These are phyloP conservation scores for Cucurbita pepo DNA, from an alignment of 306 rosid species.

Conservation along the genomic window DNA sequence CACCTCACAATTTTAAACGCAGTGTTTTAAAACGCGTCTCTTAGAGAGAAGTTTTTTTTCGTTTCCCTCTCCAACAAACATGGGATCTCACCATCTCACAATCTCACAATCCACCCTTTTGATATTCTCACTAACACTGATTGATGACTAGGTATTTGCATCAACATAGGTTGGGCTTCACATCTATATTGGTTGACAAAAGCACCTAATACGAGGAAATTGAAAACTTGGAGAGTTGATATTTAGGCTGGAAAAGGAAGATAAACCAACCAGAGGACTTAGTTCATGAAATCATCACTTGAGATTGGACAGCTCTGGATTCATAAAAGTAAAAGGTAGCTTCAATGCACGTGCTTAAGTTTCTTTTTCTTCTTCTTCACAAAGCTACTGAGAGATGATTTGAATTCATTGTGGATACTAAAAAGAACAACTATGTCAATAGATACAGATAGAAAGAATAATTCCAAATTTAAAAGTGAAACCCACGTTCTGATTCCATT, in stretches of 20 bases:
- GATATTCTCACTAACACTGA: too few relatives aligned
- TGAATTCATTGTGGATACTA: too few relatives aligned
- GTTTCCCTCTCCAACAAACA: too few relatives aligned
- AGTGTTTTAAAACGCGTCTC: too few relatives aligned
- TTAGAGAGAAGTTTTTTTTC: too few relatives aligned
- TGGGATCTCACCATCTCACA: too few relatives aligned
- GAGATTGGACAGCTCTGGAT: not conserved
- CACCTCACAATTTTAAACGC: too few relatives aligned
- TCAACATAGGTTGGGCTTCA: conserved; percentile 6
- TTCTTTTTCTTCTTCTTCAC: not conserved
- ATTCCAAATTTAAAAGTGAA: not conserved
- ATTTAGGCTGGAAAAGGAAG: not conserved
- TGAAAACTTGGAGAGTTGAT: not conserved
- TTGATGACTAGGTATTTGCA: conserved; percentile 28
- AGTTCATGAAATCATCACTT: not conserved
- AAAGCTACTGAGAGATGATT: not conserved
- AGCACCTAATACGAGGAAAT: conserved; percentile 2
- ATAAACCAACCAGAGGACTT: not conserved
- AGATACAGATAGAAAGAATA: not conserved
- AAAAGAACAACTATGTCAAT: not conserved
- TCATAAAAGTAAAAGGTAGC: not conserved
- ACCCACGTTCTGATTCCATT: not conserved
- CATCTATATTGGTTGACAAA: conserved; percentile 36
- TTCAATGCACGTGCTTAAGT: not conserved
- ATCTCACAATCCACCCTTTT: too few relatives aligned